Evolutionary conservation across 2,329 filamentous ascomycete species (phyloP).

Genomic region (Aspergillus texensis): DNA sequence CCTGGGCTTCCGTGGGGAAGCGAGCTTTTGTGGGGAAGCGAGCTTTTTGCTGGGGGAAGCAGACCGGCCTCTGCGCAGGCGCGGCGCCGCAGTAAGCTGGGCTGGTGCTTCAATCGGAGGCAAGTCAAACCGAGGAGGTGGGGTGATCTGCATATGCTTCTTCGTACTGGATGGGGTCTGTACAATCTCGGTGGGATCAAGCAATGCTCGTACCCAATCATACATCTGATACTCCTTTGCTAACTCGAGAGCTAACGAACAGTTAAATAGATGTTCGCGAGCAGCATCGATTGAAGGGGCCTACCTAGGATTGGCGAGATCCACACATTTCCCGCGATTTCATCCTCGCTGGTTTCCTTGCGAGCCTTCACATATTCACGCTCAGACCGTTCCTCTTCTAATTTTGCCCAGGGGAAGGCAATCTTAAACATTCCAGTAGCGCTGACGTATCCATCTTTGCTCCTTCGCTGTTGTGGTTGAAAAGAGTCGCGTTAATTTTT

Average conservation of each 20-base stretch:
- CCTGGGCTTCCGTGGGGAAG: constrained; percentile 58
- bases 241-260: constrained; percentile 72
- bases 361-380: constrained; percentile 80
- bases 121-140: constrained; percentile 78
- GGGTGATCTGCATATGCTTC: constrained; percentile 77
- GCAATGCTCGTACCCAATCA: constrained; percentile 87
- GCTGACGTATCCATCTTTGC: constrained; percentile 67
- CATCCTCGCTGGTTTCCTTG: constrained; percentile 78
- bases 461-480: constrained; percentile 55
- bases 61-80: constrained; percentile 61
- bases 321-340: constrained; percentile 97
- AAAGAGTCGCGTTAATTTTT: constrained; percentile 10
- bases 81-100: constrained; percentile 33
- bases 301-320: constrained; percentile 75
- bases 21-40: constrained; percentile 54
- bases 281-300: constrained; percentile 12
- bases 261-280: constrained; percentile 13
- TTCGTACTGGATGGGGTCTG: constrained; percentile 67
- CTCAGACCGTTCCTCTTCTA: constrained; percentile 61
- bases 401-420: constrained; percentile 66
- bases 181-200: constrained; percentile 82
- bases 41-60: constrained; percentile 56
- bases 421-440: constrained; percentile 73
- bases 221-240: constrained; percentile 85
- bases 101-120: constrained; percentile 47